These are phyloP conservation scores for Boletus tylopilopsis DNA, from an alignment of 768 basidiomycete genomes.

Conservation along the genomic window DNA sequence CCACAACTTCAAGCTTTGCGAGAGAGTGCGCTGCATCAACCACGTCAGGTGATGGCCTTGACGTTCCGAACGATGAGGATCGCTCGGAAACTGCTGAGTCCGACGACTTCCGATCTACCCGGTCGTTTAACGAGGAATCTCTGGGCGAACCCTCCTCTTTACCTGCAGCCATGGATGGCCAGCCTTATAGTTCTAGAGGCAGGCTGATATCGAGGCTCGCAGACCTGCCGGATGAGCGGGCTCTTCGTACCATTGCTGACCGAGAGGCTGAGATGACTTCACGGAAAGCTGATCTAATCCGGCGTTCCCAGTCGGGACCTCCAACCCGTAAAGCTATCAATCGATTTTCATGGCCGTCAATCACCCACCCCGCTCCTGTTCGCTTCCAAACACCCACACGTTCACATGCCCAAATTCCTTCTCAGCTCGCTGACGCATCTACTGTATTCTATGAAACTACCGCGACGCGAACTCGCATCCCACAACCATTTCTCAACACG, in stretches of 20 bases:
- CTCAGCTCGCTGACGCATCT: constrained; percentile 38
- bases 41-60: constrained; percentile 57
- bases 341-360: constrained; percentile 38
- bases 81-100: constrained; percentile 58
- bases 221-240: constrained; percentile 5
- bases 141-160: constrained; percentile 12
- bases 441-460: constrained; percentile 70
- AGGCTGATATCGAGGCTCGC: constrained; percentile 20
- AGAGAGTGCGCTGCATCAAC: constrained; percentile 50
- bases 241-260: not conserved
- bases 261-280: constrained; percentile 18
- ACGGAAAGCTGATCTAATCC: constrained; percentile 37
- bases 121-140: constrained; percentile 58
- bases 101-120: constrained; percentile 68
- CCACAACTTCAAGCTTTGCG: constrained; percentile 59
- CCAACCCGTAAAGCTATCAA: constrained; percentile 34
- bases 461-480: constrained; percentile 30
- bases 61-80: constrained; percentile 66
- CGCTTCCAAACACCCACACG: constrained; percentile 43
- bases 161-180: constrained; percentile 6
- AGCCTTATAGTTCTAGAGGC: constrained; percentile 21
- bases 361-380: constrained; percentile 43
- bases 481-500: constrained; percentile 14
- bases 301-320: constrained; percentile 44
- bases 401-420: constrained; percentile 33